Evolutionary conservation across 805 yeast species (phyloP).

Genomic region (Ogataea glucozyma): DNA sequence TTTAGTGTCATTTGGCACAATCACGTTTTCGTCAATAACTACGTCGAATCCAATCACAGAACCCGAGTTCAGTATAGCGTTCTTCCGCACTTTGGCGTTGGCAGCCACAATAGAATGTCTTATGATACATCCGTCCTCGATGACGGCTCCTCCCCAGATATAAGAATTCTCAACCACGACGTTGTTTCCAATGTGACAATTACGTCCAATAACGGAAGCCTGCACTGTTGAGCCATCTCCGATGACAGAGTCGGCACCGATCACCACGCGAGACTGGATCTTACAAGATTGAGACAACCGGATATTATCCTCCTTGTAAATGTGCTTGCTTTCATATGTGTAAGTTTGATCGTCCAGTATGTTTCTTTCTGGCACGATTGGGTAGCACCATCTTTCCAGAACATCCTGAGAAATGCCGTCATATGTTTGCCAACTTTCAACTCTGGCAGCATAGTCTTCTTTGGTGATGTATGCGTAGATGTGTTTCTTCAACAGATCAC

Average conservation of each 20-base stretch:
- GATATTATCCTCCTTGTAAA: slow-evolving; percentile 88
- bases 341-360: slow-evolving; percentile 70
- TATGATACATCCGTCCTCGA: slow-evolving; percentile 64
- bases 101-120: slow-evolving; percentile 72
- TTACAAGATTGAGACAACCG: slow-evolving; percentile 91
- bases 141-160: slow-evolving; percentile 80
- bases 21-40: slow-evolving; percentile 54
- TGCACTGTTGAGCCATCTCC: slow-evolving; percentile 71
- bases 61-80: slow-evolving; percentile 61
- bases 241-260: slow-evolving; percentile 74
- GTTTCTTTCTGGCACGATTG: slow-evolving; percentile 86
- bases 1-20: slow-evolving; percentile 51
- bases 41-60: slow-evolving; percentile 79
- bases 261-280: slow-evolving; percentile 75
- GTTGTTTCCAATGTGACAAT: slow-evolving; percentile 80
- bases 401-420: slow-evolving; percentile 89
- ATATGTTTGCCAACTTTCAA: slow-evolving; percentile 92
- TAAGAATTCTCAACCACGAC: slow-evolving; percentile 73
- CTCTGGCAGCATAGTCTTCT: slow-evolving; percentile 87
- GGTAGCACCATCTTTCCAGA: slow-evolving; percentile 89
- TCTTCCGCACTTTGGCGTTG: slow-evolving; percentile 53
- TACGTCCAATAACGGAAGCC: slow-evolving; percentile 80
- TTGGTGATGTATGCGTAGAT: slow-evolving; percentile 84
- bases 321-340: slow-evolving; percentile 77
- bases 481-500: slow-evolving; percentile 87